Base-by-base conservation (phyloP, 768 basidiomycete species). In the Phylloporus sp. region DNA sequence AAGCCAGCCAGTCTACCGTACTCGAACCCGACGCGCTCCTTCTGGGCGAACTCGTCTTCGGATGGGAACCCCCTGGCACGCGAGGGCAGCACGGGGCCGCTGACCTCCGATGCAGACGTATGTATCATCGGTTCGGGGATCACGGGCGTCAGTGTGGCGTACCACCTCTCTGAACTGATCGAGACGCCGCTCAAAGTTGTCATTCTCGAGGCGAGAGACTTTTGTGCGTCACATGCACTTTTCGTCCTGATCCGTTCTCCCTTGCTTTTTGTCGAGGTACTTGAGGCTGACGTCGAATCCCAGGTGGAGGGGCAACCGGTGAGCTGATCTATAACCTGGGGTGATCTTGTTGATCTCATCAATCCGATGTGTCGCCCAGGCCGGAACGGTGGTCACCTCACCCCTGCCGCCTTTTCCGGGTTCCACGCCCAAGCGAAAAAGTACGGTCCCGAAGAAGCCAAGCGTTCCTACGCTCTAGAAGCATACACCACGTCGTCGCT, bases 51-150 rank as follows among this genome's bases (percentile, higher is more conserved):
- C 53, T 70, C 72, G 23, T 57, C 64, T 1, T 74, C 78, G 1
- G 73, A 70, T 18, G 82, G 75, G 0, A 88, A 86, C 58, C 86
- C 86, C 1, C 68, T 89, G 0, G 84, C 82, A 0, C 69, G 65
- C 3, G 76, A 78, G 44, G 90, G 89, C 1, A 88, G 86, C 56
- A 64, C 68, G 7, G 84, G 83, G 1, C 50, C 63, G 2, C 62
- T 90, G n/a, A 78, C 79, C 0, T 38, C 57, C 0, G 76, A 80
- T 41, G 80, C 81, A 3, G 88, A 91, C 56, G 67, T 90, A 9
- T 86, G 81, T 51, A 81, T 91, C 54, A 80, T 92, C 34, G 90
- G 90, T 6, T 80, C 83, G 24, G 88, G 89, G 0, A 82, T 90
- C 29, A 86, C 88, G 1, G 89, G 89, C 15, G 75, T 86, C 7